Conservation (phyloP, 23 red algal species). For the Gracilaria domingensis region DNA sequence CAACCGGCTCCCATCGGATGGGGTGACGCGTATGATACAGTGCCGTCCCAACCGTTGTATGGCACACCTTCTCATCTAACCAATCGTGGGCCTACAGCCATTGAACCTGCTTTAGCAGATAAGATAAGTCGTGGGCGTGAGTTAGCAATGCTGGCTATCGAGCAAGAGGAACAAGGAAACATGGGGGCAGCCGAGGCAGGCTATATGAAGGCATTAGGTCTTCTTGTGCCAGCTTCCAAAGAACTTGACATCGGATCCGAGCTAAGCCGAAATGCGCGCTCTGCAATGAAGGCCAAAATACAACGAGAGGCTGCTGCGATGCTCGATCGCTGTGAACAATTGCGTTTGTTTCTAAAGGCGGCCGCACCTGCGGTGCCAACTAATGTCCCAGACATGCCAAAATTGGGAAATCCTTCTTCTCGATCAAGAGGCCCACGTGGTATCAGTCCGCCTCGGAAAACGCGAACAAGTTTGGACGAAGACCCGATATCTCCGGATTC, state of each 20-base stretch:
- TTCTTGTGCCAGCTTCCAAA: constrained; percentile 49
- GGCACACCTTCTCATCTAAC: not conserved
- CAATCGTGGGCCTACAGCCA: not conserved
- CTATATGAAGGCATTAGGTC: constrained; percentile 47
- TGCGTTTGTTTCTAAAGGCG: constrained; percentile 25
- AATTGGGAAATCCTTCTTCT: not conserved
- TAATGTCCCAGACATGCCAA: constrained; percentile 36
- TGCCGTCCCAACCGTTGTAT: constrained; percentile 29
- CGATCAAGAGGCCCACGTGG: not conserved
- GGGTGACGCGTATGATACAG: constrained; percentile 24
- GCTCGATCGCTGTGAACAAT: constrained; percentile 41
- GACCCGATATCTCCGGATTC: constrained; percentile 25
- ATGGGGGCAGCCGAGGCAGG: constrained; percentile 51
- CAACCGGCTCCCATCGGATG: constrained; percentile 42
- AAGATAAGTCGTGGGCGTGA: constrained; percentile 49
- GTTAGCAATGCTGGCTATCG: constrained; percentile 22
- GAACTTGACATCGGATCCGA: constrained; percentile 53
- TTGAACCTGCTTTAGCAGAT: constrained; percentile 29
- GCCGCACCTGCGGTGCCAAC: constrained; percentile 28
- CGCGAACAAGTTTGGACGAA: not conserved
- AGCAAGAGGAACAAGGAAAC: constrained; percentile 61
- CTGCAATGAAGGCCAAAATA: constrained; percentile 29
- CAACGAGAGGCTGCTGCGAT: constrained; percentile 54
- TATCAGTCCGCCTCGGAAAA: not conserved
- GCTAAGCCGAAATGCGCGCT: constrained; percentile 7